These are phyloP conservation scores for Rutstroemia sp. DNA, from an alignment of 2,329 filamentous ascomycete genomes.

Conservation along the genomic window DNA sequence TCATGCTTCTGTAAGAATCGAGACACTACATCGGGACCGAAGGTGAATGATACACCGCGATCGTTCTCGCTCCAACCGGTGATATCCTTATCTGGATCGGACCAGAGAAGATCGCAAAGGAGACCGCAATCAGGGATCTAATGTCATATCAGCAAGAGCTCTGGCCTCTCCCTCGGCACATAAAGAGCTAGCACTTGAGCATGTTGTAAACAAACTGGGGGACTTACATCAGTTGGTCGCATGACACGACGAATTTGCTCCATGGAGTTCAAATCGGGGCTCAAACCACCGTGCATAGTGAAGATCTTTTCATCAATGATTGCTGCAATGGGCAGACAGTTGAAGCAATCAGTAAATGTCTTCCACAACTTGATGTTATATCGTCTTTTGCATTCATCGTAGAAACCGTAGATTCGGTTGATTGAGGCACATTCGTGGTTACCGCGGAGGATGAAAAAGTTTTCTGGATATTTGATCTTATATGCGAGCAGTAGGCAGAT, in stretches of 20 bases:
- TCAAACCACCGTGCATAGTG: conserved; percentile 97
- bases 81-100: conserved; percentile 97
- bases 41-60: conserved; percentile 96
- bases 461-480: conserved; percentile 99
- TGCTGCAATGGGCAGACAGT: conserved; percentile 93
- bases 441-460: conserved; percentile 97
- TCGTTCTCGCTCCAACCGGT: conserved; percentile 99
- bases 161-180: conserved; percentile 25
- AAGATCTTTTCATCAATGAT: conserved; percentile 99
- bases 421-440: conserved; percentile 99
- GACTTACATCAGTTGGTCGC: conserved; percentile 93
- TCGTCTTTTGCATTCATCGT: conserved; percentile 97
- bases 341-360: conserved; percentile 99
- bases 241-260: conserved; percentile 99
- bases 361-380: conserved; percentile 99
- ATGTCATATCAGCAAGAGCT: conserved; percentile 28
- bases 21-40: conserved; percentile 93
- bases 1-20: conserved; percentile 98
- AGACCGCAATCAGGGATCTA: conserved; percentile 97
- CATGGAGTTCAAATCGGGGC: conserved; percentile 97
- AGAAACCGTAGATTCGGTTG: conserved; percentile 99
- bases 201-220: conserved; percentile 12
- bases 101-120: conserved; percentile 96
- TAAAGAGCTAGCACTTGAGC: conserved; percentile 21
- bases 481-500: conserved; percentile 95